Base-by-base conservation (phyloP, 805 yeast genomes). In the Torulaspora gathmanii region DNA sequence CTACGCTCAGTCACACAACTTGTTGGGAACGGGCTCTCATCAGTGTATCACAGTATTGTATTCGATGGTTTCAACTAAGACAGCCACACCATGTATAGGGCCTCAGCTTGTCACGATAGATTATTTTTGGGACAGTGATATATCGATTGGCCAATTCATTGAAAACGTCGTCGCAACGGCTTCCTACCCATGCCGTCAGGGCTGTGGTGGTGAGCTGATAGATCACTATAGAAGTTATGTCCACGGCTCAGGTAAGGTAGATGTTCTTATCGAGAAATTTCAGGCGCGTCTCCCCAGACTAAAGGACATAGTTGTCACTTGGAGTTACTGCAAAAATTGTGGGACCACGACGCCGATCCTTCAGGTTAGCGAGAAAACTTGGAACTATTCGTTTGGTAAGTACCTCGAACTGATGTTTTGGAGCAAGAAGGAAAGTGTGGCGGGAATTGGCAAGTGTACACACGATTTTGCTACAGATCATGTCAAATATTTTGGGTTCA, bases 311-410 rank as follows among this genome's bases (percentile, higher is more conserved):
- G 80, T 95, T 33, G 68, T 89, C 43, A 83, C 90, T 70, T 93
- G 99, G 99, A 86, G 95, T 60, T 80, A 76, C 53, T 93, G 99
- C 63, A 86, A 83, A 46, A 73, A 72, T 40, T 93, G 99, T 63
- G 77, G 80, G 11, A 76, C 73, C 29, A 72, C 83, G 0, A 81
- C 95, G 2, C 93, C 96, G 0, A 80, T 84, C 5, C 68, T 82
- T 11, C 86, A 86, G 15, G 79, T 95, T 83, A 84, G 86, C 55
- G 91, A 88, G 39, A 81, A 81, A 31, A 82, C 97, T 0, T 90
- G 95, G 83, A 88, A 83, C 57, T 82, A 82, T 52, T 91, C 98
- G 0, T 83, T 93, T 65, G 99, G 98, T 0, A 95, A 95, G 60
- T 93, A 86, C 60, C 69, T 93, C 19, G 98, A 93, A 67, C 69